Evolutionary conservation across 2,329 filamentous ascomycete species (phyloP), one percentile per base, ranked within the genome.

Genomic region (Rutstroemia sp.): DNA sequence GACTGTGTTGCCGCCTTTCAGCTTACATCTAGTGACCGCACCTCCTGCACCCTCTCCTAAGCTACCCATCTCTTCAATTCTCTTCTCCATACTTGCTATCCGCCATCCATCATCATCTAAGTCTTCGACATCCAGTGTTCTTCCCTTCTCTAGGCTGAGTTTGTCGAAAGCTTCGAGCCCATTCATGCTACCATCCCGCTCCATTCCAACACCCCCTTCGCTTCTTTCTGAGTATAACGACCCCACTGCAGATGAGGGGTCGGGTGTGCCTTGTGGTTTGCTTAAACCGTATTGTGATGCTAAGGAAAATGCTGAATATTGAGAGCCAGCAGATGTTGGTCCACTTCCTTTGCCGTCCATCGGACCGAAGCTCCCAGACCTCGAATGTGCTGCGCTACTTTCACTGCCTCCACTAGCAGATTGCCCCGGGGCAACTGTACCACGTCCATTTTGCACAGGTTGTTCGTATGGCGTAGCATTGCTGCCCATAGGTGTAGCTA

Each of bases 61-160:
- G 67, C 88, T 91, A 27, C 92, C 94, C 27, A 96, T 75, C 72
- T 99, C 91, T 50, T 88, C 78, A 60, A 99, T 95, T 65, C 91
- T 83, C 63, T 89, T 88, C 69, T 95, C 89, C 70, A 88, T 82
- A 68, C 91, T 95, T 10, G 92, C 94, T 51, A 95, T 92, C 69
- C 88, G 84, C 94, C 94, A 99, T 19, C 90, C 91, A 61, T 95
- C 89, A 66, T 96, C 92, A 68, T 97, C 92, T 49, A 99, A 75
- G 64, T 97, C 92, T 66, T 96, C 92, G 4, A 96, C 92, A 71
- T 99, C 94, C 40, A 92, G 75, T 23, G 86, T 88, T 61, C 89
- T 80, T 38, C 90, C 90, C 71, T 87, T 91, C 63, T 96, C 91
- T 47, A 94, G 71, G 50, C 83, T 88, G 65, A 95, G 73, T 71